phyloP scores from a whole-genome alignment of 2,329 filamentous ascomycete species.

The Alternaria tenuissima region DNA sequence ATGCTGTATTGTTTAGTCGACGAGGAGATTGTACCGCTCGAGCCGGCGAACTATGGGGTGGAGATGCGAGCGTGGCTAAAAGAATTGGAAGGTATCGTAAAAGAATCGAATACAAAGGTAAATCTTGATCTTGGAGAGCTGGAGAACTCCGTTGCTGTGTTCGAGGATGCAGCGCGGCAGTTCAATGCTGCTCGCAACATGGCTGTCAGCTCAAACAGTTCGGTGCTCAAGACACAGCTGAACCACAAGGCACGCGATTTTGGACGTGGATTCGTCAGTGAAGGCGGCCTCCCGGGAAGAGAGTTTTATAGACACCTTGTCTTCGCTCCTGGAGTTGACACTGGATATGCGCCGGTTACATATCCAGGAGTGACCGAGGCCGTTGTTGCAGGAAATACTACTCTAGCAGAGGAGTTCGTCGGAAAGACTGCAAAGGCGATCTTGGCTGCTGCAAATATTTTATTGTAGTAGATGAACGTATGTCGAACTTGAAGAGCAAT shows the following conservation, averaged over 20 bases:
- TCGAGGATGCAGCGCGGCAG: slow-evolving; percentile 37
- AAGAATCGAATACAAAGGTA: slow-evolving; percentile 1
- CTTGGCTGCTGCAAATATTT: slow-evolving; percentile 38
- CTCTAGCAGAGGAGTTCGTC: slow-evolving; percentile 39
- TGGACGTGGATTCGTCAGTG: slow-evolving; percentile 54
- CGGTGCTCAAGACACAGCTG: slow-evolving; percentile 34
- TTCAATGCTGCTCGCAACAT: slow-evolving; percentile 37
- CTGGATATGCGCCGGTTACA: slow-evolving; percentile 46
- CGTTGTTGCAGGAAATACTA: slow-evolving; percentile 34
- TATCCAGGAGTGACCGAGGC: slow-evolving; percentile 47
- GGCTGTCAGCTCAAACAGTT: slow-evolving; percentile 36
- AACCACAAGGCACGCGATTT: slow-evolving; percentile 56
- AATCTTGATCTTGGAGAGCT: slow-evolving; percentile 19
- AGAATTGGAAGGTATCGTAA: slow-evolving; percentile 36
- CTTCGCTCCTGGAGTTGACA: slow-evolving; percentile 56
- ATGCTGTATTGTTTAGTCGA: slow-evolving; percentile 52
- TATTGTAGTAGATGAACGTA: neutral
- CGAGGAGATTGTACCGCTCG: slow-evolving; percentile 49
- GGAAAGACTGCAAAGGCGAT: slow-evolving; percentile 40
- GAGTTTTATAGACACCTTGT: slow-evolving; percentile 57
- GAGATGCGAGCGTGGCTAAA: slow-evolving; percentile 47
- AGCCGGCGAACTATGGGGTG: slow-evolving; percentile 48
- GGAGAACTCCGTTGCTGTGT: slow-evolving; percentile 43
- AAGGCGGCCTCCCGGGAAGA: slow-evolving; percentile 54
- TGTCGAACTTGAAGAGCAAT: neutral